These are phyloP conservation scores for Dendrothele bispora DNA, from an alignment of 768 basidiomycete genomes.

Conservation along the genomic window DNA sequence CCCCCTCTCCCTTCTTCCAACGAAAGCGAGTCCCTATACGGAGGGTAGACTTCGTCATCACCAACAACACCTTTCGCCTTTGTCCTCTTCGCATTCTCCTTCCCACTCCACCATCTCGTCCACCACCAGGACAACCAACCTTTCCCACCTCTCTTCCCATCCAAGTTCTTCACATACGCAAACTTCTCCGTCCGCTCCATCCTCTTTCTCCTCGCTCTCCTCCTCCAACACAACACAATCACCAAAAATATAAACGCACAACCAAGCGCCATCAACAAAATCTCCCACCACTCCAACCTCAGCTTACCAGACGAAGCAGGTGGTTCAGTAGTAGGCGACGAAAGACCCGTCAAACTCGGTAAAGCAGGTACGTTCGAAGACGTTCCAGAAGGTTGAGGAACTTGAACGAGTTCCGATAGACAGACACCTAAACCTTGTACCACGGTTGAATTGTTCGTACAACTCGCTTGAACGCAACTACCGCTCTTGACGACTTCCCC, in stretches of 20 bases:
- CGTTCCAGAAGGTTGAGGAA: constrained; percentile 41
- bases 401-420: constrained; percentile 67
- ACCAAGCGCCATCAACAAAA: constrained; percentile 79
- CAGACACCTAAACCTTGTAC: constrained; percentile 76
- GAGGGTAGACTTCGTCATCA: constrained; percentile 14
- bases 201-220: constrained; percentile 69
- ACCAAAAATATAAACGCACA: constrained; percentile 76
- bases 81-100: no score
- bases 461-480: constrained; percentile 62
- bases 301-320: constrained; percentile 25
- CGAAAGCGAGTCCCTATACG: not conserved
- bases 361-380: constrained; percentile 39
- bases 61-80: constrained; percentile 52
- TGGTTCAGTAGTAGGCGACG: constrained; percentile 44
- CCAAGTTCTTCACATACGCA: constrained; percentile 56
- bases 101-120: constrained; percentile 56
- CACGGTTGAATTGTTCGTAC: constrained; percentile 52
- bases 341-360: constrained; percentile 46
- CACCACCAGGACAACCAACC: constrained; percentile 51
- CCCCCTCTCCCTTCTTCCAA: no score
- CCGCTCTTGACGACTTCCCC: constrained; percentile 66
- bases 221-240: constrained; percentile 68
- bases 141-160: no score
- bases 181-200: constrained; percentile 69
- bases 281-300: constrained; percentile 79